Percentiles rank a stretch among this genome's conserved stretches.
Evolutionary conservation across 352 stramenopile species (phyloP).

Genomic region (Thraustotheca clavata): DNA sequence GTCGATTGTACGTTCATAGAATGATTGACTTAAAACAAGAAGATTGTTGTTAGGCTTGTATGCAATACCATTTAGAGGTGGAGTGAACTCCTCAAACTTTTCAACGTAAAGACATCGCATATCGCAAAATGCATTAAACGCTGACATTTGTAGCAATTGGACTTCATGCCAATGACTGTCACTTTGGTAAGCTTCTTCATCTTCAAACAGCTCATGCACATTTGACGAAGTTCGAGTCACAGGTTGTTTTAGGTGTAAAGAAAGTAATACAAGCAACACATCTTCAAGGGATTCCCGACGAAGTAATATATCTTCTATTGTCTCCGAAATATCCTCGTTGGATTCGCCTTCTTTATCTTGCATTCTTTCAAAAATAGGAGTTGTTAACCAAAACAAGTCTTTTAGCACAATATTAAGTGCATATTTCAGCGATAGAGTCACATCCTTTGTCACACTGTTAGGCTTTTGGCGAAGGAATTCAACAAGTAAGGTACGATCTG

Average conservation of each 20-base stretch:
- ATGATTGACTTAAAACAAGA: constrained; percentile 63
- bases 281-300: background rate
- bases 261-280: constrained; percentile 3
- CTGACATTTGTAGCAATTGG: constrained; percentile 46
- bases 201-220: constrained; percentile 4
- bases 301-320: constrained; percentile 2
- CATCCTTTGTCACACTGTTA: constrained; percentile 21
- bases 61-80: constrained; percentile 51
- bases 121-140: constrained; percentile 77
- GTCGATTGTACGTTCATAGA: constrained; percentile 75
- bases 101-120: constrained; percentile 73
- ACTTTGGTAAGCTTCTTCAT: background rate
- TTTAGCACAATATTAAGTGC: constrained; percentile 58
- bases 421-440: constrained; percentile 56
- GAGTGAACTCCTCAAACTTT: constrained; percentile 52
- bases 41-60: constrained; percentile 64
- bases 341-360: constrained; percentile 1
- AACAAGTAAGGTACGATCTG: background rate
- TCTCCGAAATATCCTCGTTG: background rate
- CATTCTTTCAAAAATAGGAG: constrained; percentile 36
- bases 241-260: constrained; percentile 2
- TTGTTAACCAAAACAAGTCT: constrained; percentile 67
- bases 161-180: constrained; percentile 17
- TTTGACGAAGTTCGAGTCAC: constrained; percentile 5
- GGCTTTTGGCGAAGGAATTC: constrained; percentile 5